Evolutionary conservation across 768 basidiomycete genomes (phyloP).

Genomic region (Hemileccinum impolitum): DNA sequence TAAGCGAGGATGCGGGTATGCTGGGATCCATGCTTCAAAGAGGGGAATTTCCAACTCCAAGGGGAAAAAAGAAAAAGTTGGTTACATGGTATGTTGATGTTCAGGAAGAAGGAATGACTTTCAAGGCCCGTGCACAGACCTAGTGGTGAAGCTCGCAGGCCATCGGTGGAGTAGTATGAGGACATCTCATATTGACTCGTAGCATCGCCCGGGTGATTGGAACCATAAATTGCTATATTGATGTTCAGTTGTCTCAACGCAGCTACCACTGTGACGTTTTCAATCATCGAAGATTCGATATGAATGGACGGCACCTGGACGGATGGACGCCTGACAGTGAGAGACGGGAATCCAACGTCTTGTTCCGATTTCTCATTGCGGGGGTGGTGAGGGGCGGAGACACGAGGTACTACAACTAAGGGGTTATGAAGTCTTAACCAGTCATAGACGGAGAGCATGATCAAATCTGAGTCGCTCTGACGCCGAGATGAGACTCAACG

Average conservation of each 20-base stretch:
- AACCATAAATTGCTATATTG: neutral
- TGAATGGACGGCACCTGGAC: slow-evolving; percentile 15
- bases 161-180: slow-evolving; percentile 2
- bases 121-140: slow-evolving; percentile 12
- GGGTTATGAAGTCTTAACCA: slow-evolving; percentile 24
- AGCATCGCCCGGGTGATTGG: slow-evolving; percentile 4
- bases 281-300: slow-evolving; percentile 16
- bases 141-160: neutral
- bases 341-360: slow-evolving; percentile 16
- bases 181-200: slow-evolving; percentile 2
- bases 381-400: slow-evolving; percentile 18
- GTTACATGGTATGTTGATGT: slow-evolving; percentile 4
- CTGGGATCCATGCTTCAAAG: slow-evolving; percentile 18
- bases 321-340: slow-evolving; percentile 1
- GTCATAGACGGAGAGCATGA: slow-evolving; percentile 3
- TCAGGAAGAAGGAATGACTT: slow-evolving; percentile 6
- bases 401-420: slow-evolving; percentile 12
- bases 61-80: slow-evolving; percentile 4
- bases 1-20: slow-evolving; percentile 27
- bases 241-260: slow-evolving; percentile 8
- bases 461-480: slow-evolving; percentile 21
- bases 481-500: slow-evolving; percentile 22
- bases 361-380: slow-evolving; percentile 13
- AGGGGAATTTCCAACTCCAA: slow-evolving; percentile 15
- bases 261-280: slow-evolving; percentile 13